Evolutionary conservation across 805 yeast species (phyloP), one percentile per base, ranked within the genome.

Genomic region (Wickerhamiella nectarea): DNA sequence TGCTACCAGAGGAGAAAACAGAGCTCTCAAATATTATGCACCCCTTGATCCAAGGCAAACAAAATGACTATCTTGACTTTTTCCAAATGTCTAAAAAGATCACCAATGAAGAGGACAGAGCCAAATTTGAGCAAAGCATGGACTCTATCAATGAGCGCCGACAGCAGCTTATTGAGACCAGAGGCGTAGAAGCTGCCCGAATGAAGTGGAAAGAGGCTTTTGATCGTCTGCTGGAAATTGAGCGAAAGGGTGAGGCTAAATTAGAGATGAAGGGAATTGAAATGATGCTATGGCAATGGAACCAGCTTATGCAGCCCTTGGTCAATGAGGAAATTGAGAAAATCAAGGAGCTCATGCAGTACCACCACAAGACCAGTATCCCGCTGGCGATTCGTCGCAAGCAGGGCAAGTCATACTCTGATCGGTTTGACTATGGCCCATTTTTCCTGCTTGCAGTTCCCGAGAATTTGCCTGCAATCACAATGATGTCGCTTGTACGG

Each of bases 121-220:
- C 41, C 4, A 56, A 60, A 45, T 89, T 87, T 58, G 81, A 84
- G 53, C 66, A 64, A 15, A 71, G 77, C 0, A 61, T 91, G 38
- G 87, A 85, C 49, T 60, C 68, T 1, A 74, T 80, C 51, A 87
- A 91, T 52, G 74, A 72, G 45, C 75, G 74, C 20, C 74, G 98
- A 57, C 95, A 91, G 59, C 66, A 73, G 37, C 71, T 71, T 24
- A 58, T 91, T 25, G 98, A 91, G 61, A 66, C 75, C 15, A 71
- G 80, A 46, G 89, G 94, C 2, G 67, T 82, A 1, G 87, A 81
- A 50, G 87, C 89, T 1, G 94, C 97, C 0, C 75, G 74, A 49
- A 84, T 79, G 54, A 80, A 82, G 59, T 89, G 98, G 98, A 78
- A 75, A 57, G 93, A 84, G 53, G 76, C 73, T 43, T 69, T 76